phyloP scores from a whole-genome alignment of 2,329 filamentous ascomycete species.

The Plectosphaerella cucumerina region DNA sequence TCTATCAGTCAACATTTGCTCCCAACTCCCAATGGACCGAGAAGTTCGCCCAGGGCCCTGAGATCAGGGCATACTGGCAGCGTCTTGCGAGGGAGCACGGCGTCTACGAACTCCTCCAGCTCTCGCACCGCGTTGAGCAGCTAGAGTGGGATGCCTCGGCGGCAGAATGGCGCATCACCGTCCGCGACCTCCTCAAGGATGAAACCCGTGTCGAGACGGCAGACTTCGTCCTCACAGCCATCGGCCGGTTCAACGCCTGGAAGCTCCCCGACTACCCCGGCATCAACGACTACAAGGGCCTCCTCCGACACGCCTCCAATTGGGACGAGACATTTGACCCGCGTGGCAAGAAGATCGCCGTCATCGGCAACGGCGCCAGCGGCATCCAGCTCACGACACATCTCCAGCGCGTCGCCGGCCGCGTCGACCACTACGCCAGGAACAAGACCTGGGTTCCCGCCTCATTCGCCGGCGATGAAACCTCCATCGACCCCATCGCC shows the following conservation, averaged over 20 bases:
- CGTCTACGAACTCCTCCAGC: conserved; percentile 54
- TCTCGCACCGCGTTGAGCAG: conserved; percentile 50
- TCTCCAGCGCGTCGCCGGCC: conserved; percentile 41
- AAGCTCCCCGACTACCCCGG: conserved; percentile 58
- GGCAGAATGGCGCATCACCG: conserved; percentile 51
- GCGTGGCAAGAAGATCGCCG: conserved; percentile 45
- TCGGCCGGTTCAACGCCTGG: conserved; percentile 64
- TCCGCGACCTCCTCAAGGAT: conserved; percentile 32
- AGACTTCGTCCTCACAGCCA: conserved; percentile 60
- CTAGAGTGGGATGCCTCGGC: conserved; percentile 49
- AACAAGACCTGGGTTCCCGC: conserved; percentile 65
- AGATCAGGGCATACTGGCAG: conserved; percentile 67
- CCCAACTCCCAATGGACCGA: conserved; percentile 68
- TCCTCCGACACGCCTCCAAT: conserved; percentile 56
- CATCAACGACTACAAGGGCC: conserved; percentile 48
- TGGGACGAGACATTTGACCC: conserved; percentile 52
- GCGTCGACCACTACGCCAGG: conserved; percentile 61
- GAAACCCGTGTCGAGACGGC: conserved; percentile 39
- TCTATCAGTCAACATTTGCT: conserved; percentile 65
- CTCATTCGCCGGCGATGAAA: conserved; percentile 52
- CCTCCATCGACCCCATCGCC: conserved; percentile 51
- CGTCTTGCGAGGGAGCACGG: conserved; percentile 57
- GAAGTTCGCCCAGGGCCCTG: conserved; percentile 60
- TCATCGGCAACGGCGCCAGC: conserved; percentile 61
- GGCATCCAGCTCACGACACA: conserved; percentile 55